phyloP scores from a whole-genome alignment of 2,329 filamentous ascomycete species.

The Clarireedia homoeocarpa region DNA sequence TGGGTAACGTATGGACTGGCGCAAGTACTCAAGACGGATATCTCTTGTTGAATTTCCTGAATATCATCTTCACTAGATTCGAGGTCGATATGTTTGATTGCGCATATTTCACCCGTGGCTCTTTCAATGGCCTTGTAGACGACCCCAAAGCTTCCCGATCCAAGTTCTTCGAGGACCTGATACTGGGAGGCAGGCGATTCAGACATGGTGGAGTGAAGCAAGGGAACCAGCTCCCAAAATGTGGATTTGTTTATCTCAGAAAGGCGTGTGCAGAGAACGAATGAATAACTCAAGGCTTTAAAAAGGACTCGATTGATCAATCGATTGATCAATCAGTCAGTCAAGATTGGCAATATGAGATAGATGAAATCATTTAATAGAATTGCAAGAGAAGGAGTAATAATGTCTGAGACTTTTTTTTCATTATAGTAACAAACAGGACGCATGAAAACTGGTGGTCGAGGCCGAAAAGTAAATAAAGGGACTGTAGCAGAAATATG shows the following conservation, averaged over 20 bases:
- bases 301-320: neutral
- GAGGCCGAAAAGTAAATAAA: no score
- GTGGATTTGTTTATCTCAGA: neutral
- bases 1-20: slow-evolving; percentile 89
- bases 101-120: slow-evolving; percentile 83
- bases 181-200: slow-evolving; percentile 61
- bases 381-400: no score
- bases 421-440: no score
- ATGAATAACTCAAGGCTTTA: neutral
- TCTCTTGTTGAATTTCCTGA: slow-evolving; percentile 95
- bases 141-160: slow-evolving; percentile 81
- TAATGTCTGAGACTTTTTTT: no score
- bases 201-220: neutral
- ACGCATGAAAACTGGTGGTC: no score
- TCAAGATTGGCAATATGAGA: neutral
- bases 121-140: slow-evolving; percentile 96
- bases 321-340: neutral
- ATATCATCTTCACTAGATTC: slow-evolving; percentile 99
- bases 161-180: slow-evolving; percentile 91
- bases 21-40: slow-evolving; percentile 90
- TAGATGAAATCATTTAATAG: no score
- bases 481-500: no score
- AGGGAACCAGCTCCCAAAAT: neutral
- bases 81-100: slow-evolving; percentile 98
- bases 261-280: neutral